Evolutionary conservation across 306 rosid genomes (phyloP).

Genomic region (Vigna reflexopilosa): DNA sequence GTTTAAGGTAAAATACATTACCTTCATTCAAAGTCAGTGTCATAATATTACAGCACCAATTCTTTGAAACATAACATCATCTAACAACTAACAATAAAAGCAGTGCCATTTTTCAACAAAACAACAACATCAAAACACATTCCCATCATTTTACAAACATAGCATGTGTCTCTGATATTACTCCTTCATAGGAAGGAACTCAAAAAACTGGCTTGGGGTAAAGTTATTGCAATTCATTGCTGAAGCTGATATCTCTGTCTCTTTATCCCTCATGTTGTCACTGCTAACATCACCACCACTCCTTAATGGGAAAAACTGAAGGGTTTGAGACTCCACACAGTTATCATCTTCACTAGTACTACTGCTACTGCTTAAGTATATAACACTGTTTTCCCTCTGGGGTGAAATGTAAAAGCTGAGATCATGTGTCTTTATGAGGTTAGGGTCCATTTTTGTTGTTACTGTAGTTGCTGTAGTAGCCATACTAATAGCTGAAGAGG

Average conservation of each 20-base stretch:
- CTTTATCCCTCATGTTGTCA: slow-evolving; percentile 46
- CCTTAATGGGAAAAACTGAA: slow-evolving; percentile 81
- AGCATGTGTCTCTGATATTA: slow-evolving; percentile 29
- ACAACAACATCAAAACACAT: slow-evolving; percentile 2
- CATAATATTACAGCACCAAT: slow-evolving; percentile 49
- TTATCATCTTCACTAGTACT: slow-evolving; percentile 25
- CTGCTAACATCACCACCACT: slow-evolving; percentile 45
- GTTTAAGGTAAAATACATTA: slow-evolving; percentile 62
- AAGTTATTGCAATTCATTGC: slow-evolving; percentile 48
- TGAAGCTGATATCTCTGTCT: slow-evolving; percentile 56
- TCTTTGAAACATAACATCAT: slow-evolving; percentile 62
- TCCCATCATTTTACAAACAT: slow-evolving; percentile 40
- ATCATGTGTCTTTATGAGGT: slow-evolving; percentile 56
- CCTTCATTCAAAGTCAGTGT: slow-evolving; percentile 50
- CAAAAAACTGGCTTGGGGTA: slow-evolving; percentile 59
- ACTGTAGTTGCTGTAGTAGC: slow-evolving; percentile 37
- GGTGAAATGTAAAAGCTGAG: slow-evolving; percentile 59
- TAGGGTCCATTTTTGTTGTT: slow-evolving; percentile 55
- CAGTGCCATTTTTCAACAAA: slow-evolving; percentile 39
- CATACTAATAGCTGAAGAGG: neutral
- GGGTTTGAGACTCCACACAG: slow-evolving; percentile 66
- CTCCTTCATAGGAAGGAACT: slow-evolving; percentile 51
- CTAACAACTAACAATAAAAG: slow-evolving; percentile 41
- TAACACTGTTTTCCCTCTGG: slow-evolving; percentile 40
- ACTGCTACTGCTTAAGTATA: slow-evolving; percentile 35